These are phyloP conservation scores for Yarrowia keelungensis DNA, from an alignment of 805 yeast genomes.

Conservation along the genomic window DNA sequence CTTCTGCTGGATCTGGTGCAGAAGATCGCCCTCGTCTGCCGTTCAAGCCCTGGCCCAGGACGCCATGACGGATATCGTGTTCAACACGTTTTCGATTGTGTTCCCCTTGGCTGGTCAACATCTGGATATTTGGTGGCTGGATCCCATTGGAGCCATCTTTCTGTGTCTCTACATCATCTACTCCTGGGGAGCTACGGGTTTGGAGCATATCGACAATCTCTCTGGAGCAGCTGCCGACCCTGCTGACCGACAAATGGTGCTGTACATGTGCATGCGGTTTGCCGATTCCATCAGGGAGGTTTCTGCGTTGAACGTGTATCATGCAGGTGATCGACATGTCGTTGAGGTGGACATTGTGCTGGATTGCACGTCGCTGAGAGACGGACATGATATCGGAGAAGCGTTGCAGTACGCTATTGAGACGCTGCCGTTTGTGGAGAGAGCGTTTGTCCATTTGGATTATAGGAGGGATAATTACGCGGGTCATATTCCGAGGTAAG, in stretches of 20 bases:
- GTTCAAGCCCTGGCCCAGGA: conserved; percentile 84
- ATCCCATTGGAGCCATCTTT: conserved; percentile 72
- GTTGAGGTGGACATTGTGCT: conserved; percentile 79
- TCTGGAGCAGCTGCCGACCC: conserved; percentile 75
- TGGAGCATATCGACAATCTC: conserved; percentile 74
- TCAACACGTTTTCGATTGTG: conserved; percentile 71
- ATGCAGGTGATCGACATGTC: conserved; percentile 76
- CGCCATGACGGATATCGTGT: conserved; percentile 77
- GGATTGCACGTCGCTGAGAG: conserved; percentile 61
- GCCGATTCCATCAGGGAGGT: conserved; percentile 69
- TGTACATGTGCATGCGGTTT: conserved; percentile 72
- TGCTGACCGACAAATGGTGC: conserved; percentile 67
- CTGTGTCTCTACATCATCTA: conserved; percentile 67
- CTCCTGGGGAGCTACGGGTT: conserved; percentile 69
- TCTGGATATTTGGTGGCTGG: conserved; percentile 71
- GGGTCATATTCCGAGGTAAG: conserved; percentile 39
- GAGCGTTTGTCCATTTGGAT: conserved; percentile 84
- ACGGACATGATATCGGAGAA: conserved; percentile 81
- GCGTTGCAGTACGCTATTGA: conserved; percentile 82
- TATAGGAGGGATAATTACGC: conserved; percentile 38
- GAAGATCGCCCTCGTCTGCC: conserved; percentile 64
- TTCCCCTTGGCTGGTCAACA: conserved; percentile 69
- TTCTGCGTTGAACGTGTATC: conserved; percentile 73
- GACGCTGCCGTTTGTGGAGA: conserved; percentile 75
- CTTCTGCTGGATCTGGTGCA: conserved; percentile 70